Percentiles rank a stretch among this genome's conserved stretches.
Evolutionary conservation across 495 filamentous ascomycete genomes (phyloP).

Genomic region (Daldinia bambusicola): DNA sequence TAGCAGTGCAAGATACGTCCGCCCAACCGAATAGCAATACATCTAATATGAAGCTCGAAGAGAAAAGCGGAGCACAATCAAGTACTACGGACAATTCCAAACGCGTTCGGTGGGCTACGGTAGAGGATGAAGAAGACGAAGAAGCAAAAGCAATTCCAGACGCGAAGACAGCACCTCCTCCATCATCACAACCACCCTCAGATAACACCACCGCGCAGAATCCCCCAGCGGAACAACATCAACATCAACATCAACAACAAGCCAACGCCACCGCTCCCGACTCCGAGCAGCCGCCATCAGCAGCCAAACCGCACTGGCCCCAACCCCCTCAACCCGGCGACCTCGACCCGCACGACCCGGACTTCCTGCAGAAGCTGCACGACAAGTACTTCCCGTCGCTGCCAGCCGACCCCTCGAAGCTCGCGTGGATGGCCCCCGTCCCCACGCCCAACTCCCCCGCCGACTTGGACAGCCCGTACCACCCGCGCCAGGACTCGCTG

Average conservation of each 20-base stretch:
- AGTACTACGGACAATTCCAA: constrained; percentile 10
- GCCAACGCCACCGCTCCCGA: constrained; percentile 50
- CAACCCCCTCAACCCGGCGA: constrained; percentile 60
- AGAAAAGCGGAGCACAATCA: constrained; percentile 2
- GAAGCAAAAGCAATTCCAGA: constrained; percentile 8
- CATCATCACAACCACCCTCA: constrained; percentile 19
- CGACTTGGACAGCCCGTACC: constrained; percentile 78
- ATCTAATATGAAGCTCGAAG: neutral
- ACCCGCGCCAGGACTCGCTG: constrained; percentile 75
- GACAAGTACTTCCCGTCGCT: constrained; percentile 91
- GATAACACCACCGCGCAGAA: constrained; percentile 44
- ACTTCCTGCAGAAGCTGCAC: constrained; percentile 86
- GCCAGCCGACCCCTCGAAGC: constrained; percentile 80
- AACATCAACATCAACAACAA: no score
- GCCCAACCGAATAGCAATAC: constrained; percentile 28
- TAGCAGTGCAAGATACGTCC: constrained; percentile 40
- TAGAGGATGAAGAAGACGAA: constrained; percentile 44
- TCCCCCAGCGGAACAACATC: no score
- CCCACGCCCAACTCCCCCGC: constrained; percentile 64
- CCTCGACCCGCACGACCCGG: constrained; percentile 82
- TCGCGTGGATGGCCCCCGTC: constrained; percentile 88
- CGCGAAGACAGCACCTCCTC: constrained; percentile 18
- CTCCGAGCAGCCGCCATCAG: constrained; percentile 13
- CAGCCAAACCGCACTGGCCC: constrained; percentile 53
- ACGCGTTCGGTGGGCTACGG: constrained; percentile 24